Conservation (phyloP, 306 rosid species). For the Quercus wislizeni region DNA sequence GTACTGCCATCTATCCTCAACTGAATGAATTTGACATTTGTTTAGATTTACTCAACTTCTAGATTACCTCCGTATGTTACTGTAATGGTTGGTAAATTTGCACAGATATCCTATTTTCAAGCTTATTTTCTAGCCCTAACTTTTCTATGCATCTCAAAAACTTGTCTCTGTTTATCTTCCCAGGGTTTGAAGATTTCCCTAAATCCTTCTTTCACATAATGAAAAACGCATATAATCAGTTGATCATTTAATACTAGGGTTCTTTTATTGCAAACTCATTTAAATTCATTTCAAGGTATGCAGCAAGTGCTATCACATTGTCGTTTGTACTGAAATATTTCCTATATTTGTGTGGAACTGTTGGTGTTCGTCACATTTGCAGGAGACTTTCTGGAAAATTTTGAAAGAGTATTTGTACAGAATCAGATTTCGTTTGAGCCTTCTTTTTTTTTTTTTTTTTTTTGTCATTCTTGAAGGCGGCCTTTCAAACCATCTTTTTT, state of each 20-base stretch:
- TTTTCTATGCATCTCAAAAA: background rate
- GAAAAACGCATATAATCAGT: background rate
- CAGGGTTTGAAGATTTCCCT: background rate
- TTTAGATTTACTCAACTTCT: background rate
- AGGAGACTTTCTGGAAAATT: slow-evolving; percentile 42
- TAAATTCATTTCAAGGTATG: background rate
- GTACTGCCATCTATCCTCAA: slow-evolving; percentile 31
- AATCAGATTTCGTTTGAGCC: slow-evolving; percentile 52
- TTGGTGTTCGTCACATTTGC: slow-evolving; percentile 36
- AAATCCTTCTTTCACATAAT: background rate
- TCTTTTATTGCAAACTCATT: background rate
- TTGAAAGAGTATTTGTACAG: slow-evolving; percentile 64
- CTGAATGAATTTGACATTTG: background rate
- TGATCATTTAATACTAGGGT: background rate
- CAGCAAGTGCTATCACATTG: background rate
- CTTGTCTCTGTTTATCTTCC: background rate
- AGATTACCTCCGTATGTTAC: background rate
- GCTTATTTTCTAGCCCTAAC: background rate
- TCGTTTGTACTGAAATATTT: background rate
- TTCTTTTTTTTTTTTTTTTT: slow-evolving; percentile 17
- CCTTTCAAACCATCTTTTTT: slow-evolving; percentile 42
- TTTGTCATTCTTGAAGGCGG: slow-evolving; percentile 52
- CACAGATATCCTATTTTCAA: background rate
- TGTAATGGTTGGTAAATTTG: background rate
- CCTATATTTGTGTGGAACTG: slow-evolving; percentile 33